Evolutionary conservation across 192 early-diverging fungal species (phyloP), one percentile per base, ranked within the genome.

Genomic region (Kappamyces sp.): DNA sequence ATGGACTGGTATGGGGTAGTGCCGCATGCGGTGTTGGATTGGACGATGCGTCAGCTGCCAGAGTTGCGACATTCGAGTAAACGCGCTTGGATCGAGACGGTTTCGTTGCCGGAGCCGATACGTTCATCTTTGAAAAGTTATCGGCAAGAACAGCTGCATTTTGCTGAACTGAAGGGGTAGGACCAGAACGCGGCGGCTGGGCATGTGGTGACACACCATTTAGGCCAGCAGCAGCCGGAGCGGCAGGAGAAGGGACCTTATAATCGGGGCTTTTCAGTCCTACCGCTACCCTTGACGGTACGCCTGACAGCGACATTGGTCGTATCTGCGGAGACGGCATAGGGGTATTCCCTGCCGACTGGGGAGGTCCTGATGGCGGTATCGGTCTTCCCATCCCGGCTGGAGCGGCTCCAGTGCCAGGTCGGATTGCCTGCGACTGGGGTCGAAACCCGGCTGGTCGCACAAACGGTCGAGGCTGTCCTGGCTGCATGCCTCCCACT

Each of bases 81-180:
- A 22, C 22, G 22, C 22, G 22, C 22, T 22, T 22, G 22, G 22
- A 22, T 22, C 22, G 22, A 22, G 22, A 22, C 22, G 22, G 22
- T 22, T 22, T 22, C 22, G 22, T 22, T 22, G 22, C 22, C 22
- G 22, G 22, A 22, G 22, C 68, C 70, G 48, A 68, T 73, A 22
- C 71, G 66, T 72, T 31, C 8, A 39, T 9, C 37, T 9, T 29
- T 22, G 4, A 30, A 61, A 35, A 11, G 32, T 22, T 22, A 22
- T 22, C 22, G 22, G 22, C 22, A 22, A 22, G 22, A 22, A 22
- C 22, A 22, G 22, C 22, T 22, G 22, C 0, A 22, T 0, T 22
- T 22, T 22, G 22, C 22, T 22, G 22, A 22, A 22, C 1, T 49
- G 9, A 32, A 49, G 12, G 34, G 48, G 9, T 7, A 9, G 9